Base-by-base conservation (phyloP, 116 monocot species). In the Posidonia oceanica region DNA sequence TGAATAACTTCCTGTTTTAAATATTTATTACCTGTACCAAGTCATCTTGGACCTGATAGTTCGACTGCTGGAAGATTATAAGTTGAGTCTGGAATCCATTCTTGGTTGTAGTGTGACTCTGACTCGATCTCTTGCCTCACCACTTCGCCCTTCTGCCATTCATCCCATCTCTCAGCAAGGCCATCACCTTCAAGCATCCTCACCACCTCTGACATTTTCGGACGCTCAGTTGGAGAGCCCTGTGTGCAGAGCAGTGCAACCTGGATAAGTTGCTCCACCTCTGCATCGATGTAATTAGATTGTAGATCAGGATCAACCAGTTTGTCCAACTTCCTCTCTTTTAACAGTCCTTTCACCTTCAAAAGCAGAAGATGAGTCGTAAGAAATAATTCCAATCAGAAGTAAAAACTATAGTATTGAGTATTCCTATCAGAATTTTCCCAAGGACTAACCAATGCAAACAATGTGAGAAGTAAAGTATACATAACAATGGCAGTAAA, bases 101-200 rank as follows among this genome's bases (percentile, higher is more conserved):
- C 86, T 10, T 69, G 72, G 73, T 76, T 75, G 48, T 71, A 76
- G 66, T 20, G 61, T 8, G 83, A 69, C 3, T 59, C 63, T 15
- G 60, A 36, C 60, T 83, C 87, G 0, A 61, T 63, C 64, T 87
- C 80, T 56, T 72, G 75, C 29, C 78, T 75, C n/a, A 81, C 74
- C 12, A 87, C 87, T 63, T 86, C 86, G 12, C 78, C 80, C 54
- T 75, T 83, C 73, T 86, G 86, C 86, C 86, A 86, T 74, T 86
- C 83, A 14, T 86, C 86, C 86, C 86, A 86, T 53, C 78, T 72
- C 73, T 83, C 86, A 7, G 83, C 80, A 22, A 86, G 80, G 37
- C 86, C 86, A 39, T 83, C 83, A 17, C 86, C 86, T 78, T 86
- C 86, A 12, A 86, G 83, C 86, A 86, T 86, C 39, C 86, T 68